Percentiles rank a stretch among this genome's conserved stretches.
Conservation (phyloP, 2,329 filamentous ascomycete genomes). For the Coniochaeta sp. region DNA sequence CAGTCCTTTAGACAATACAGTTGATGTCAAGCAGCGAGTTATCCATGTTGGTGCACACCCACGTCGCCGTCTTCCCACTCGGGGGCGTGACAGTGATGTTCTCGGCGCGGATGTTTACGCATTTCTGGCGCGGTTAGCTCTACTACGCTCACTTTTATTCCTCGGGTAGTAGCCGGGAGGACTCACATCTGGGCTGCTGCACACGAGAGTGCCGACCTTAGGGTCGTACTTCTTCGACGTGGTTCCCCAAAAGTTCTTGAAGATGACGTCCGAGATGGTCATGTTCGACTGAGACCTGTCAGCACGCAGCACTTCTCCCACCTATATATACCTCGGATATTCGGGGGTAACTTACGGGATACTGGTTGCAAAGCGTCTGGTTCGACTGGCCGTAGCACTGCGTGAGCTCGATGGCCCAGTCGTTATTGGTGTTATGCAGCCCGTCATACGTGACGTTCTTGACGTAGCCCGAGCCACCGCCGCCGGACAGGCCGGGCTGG, state of each 20-base stretch:
- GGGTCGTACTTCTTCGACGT: slow-evolving; percentile 38
- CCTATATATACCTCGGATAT: too few species aligned
- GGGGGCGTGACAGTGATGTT: slow-evolving; percentile 40
- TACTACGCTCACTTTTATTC: background rate
- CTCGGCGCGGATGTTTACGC: slow-evolving; percentile 37
- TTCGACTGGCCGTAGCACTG: slow-evolving; percentile 44
- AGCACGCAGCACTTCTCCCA: background rate
- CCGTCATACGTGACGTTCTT: slow-evolving; percentile 49
- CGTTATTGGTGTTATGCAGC: background rate
- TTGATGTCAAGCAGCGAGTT: slow-evolving; percentile 3
- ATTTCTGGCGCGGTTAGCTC: slow-evolving; percentile 9
- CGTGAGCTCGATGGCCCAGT: slow-evolving; percentile 11
- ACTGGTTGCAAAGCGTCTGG: slow-evolving; percentile 51
- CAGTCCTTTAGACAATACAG: background rate
- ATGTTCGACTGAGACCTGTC: slow-evolving; percentile 21
- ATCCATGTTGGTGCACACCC: slow-evolving; percentile 33
- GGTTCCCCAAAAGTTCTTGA: slow-evolving; percentile 48
- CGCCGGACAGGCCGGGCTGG: slow-evolving; percentile 46
- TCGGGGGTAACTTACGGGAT: background rate
- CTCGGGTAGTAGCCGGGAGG: background rate
- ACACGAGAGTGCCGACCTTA: slow-evolving; percentile 37
- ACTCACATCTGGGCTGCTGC: slow-evolving; percentile 39
- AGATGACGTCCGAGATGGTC: slow-evolving; percentile 47
- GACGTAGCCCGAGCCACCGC: slow-evolving; percentile 52
- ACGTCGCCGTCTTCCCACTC: slow-evolving; percentile 31